phyloP scores from a whole-genome alignment of 805 yeast species.

The Lipomyces starkeyi region DNA sequence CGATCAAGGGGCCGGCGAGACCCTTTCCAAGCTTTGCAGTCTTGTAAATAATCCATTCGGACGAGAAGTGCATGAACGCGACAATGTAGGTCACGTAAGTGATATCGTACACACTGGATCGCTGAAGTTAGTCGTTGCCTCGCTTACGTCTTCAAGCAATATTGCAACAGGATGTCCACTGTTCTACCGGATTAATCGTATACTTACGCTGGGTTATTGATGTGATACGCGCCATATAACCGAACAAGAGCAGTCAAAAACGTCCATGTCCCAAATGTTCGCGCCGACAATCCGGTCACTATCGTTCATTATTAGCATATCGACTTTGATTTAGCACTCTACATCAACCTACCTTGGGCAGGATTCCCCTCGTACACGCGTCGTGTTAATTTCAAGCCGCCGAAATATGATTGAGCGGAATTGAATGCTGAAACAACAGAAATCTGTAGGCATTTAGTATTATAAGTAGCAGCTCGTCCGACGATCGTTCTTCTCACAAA shows the following conservation, averaged over 20 bases:
- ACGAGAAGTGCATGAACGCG: conserved; percentile 81
- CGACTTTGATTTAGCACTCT: neutral
- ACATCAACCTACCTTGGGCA: conserved; percentile 54
- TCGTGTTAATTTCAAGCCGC: conserved; percentile 75
- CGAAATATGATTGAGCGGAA: conserved; percentile 81
- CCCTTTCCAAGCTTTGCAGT: conserved; percentile 89
- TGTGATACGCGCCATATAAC: conserved; percentile 82
- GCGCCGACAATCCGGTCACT: conserved; percentile 72
- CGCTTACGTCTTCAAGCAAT: neutral
- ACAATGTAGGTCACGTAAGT: conserved; percentile 79
- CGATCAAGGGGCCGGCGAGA: conserved; percentile 84
- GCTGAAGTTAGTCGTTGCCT: neutral
- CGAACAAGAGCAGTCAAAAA: conserved; percentile 82
- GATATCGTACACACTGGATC: conserved; percentile 65
- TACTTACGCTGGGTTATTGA: conserved; percentile 61
- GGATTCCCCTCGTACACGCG: conserved; percentile 77
- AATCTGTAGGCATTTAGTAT: conserved; percentile 46
- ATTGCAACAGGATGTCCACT: neutral
- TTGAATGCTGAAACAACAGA: conserved; percentile 93
- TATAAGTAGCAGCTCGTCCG: conserved; percentile 33
- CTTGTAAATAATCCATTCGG: conserved; percentile 80
- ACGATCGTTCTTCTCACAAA: conserved; percentile 52
- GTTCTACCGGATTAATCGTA: neutral
- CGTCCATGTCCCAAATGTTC: conserved; percentile 99
- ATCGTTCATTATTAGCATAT: neutral